Conservation (phyloP, 108 stramenopile genomes). For the Nannochloropsis gaditana region DNA sequence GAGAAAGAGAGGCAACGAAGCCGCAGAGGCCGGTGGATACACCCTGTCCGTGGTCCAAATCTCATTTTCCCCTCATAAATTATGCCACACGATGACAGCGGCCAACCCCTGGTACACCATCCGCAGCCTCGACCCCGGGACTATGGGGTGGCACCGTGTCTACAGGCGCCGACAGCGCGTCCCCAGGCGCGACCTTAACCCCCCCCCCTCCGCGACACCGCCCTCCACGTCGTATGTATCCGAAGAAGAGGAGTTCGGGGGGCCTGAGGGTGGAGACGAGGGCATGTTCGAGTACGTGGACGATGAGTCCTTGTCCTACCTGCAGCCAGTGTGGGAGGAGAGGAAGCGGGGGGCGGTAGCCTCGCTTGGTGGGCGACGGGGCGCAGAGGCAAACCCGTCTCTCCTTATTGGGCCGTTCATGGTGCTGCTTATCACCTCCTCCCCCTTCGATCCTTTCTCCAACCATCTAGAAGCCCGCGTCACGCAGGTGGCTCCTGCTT, state of each 20-base stretch:
- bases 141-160: not conserved
- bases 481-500: not conserved
- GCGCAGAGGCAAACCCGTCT: not conserved
- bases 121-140: not conserved
- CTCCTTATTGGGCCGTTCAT: not conserved
- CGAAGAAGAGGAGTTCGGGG: not conserved
- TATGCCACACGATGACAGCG: not conserved
- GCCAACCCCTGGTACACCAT: not conserved
- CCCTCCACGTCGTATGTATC: not conserved
- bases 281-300: not conserved
- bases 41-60: not conserved
- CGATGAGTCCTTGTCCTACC: not conserved
- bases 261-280: not conserved
- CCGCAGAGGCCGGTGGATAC: not conserved
- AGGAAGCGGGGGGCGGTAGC: not conserved
- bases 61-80: not conserved
- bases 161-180: not conserved
- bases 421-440: not conserved
- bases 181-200: not conserved
- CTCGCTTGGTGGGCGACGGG: not conserved
- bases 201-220: not conserved
- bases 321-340: not conserved
- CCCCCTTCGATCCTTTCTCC: not conserved
- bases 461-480: not conserved
- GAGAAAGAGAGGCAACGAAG: no score